These are phyloP conservation scores for Ustilago trichophora DNA, from an alignment of 1,284 basidiomycete species.

Conservation along the genomic window DNA sequence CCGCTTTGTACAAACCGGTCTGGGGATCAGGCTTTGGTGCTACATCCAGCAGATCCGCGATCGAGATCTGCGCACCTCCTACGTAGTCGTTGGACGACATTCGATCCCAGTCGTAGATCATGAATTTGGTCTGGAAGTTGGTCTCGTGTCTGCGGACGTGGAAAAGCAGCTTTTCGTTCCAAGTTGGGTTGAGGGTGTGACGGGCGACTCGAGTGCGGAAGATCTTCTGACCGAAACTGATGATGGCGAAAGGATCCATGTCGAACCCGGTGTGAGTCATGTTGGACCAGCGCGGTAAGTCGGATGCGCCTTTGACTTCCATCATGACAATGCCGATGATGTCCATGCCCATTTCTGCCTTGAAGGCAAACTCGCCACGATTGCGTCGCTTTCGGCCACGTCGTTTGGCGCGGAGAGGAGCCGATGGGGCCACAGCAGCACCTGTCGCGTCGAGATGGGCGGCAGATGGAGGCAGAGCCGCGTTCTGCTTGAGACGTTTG, in stretches of 20 bases:
- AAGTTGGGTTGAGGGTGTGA: conserved; percentile 79
- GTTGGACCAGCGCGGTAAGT: conserved; percentile 86
- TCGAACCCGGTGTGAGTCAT: conserved; percentile 77
- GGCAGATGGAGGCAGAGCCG: conserved; percentile 4
- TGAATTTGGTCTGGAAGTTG: conserved; percentile 62
- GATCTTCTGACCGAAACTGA: conserved; percentile 95
- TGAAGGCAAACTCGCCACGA: conserved; percentile 69
- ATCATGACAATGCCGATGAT: conserved; percentile 93
- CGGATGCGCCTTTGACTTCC: conserved; percentile 76
- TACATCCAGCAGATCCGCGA: conserved; percentile 51
- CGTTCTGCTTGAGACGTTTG: conserved; percentile 15
- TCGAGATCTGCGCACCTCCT: conserved; percentile 42
- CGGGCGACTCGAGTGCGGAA: conserved; percentile 80
- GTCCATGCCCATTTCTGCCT: conserved; percentile 73
- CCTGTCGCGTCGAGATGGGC: not conserved
- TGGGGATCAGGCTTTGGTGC: conserved; percentile 52
- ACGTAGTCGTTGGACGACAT: conserved; percentile 63
- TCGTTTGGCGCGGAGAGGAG: conserved; percentile 6
- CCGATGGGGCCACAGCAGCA: not conserved
- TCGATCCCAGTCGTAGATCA: conserved; percentile 65
- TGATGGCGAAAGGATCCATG: conserved; percentile 96
- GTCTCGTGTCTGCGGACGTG: conserved; percentile 90
- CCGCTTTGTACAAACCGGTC: conserved; percentile 51
- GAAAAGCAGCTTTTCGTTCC: conserved; percentile 96
- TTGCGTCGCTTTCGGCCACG: conserved; percentile 68